Percentiles rank a stretch among this genome's conserved stretches.
These are phyloP conservation scores for Thuja plicata DNA, from an alignment of 83 land plant genomes.

Conservation along the genomic window DNA sequence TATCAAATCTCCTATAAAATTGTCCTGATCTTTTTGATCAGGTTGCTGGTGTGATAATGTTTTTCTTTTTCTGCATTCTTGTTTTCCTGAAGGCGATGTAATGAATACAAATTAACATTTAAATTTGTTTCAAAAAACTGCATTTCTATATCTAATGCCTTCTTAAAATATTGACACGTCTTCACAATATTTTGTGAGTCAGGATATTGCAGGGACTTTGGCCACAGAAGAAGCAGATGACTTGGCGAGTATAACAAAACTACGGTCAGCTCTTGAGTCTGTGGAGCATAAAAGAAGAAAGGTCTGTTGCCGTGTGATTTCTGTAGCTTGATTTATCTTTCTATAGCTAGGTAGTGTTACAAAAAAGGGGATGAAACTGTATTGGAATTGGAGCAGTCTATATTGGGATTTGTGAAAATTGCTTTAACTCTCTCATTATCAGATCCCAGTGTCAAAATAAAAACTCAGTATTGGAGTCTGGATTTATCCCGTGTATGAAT, in stretches of 20 bases:
- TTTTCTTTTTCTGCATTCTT: not conserved
- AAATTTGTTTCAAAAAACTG: not conserved
- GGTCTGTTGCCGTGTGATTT: constrained; percentile 35
- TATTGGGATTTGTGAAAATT: not conserved
- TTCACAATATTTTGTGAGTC: constrained; percentile 3
- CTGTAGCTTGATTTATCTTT: constrained; percentile 13
- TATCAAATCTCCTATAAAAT: not conserved
- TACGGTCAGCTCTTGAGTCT: constrained; percentile 95
- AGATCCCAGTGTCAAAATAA: not conserved
- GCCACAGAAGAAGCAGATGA: constrained; percentile 97
- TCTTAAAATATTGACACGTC: not conserved
- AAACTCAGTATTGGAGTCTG: too few species aligned
- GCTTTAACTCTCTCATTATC: not conserved
- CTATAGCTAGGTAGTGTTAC: not conserved
- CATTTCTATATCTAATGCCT: too few species aligned
- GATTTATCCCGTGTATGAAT: not conserved
- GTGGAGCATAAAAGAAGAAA: constrained; percentile 97
- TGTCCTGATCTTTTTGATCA: not conserved
- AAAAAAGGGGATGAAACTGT: not conserved
- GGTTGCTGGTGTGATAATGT: not conserved
- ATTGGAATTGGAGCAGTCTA: not conserved
- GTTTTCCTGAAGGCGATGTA: not conserved
- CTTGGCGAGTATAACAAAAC: constrained; percentile 63
- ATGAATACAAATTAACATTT: not conserved
- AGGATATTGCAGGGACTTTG: constrained; percentile 98